A percentile compares a stretch with the other conserved stretches of the same genome.
These are phyloP conservation scores for Ustulina deusta DNA, from an alignment of 2,329 filamentous ascomycete species.

Conservation along the genomic window DNA sequence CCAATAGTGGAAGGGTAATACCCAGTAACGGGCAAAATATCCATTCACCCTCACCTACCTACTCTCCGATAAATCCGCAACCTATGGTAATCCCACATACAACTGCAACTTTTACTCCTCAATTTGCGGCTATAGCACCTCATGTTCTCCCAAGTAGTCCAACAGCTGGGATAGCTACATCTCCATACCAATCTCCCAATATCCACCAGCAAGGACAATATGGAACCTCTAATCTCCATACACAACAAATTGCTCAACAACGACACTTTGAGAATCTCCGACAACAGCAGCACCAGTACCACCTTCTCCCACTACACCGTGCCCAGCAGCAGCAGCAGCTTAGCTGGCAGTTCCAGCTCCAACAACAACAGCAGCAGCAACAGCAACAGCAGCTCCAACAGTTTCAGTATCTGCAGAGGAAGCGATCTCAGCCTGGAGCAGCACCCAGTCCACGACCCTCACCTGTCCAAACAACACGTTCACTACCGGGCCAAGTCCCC, in stretches of 20 bases:
- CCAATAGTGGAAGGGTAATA: constrained; percentile 17
- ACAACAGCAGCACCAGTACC: constrained; percentile 24
- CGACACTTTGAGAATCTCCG: constrained; percentile 20
- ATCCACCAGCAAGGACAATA: constrained; percentile 33
- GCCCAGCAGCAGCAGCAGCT: constrained; percentile 23
- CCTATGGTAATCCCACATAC: constrained; percentile 18
- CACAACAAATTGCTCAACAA: constrained; percentile 22
- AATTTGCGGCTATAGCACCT: constrained; percentile 6
- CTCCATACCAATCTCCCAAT: constrained; percentile 24
- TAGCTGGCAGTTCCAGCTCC: constrained; percentile 17
- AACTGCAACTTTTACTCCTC: constrained; percentile 27
- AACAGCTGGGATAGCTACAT: constrained; percentile 11
- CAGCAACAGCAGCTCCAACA: constrained; percentile 14
- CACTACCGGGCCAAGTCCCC: constrained; percentile 3
- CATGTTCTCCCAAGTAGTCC: constrained; percentile 21
- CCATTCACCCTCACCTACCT: constrained; percentile 35
- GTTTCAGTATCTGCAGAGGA: constrained; percentile 24
- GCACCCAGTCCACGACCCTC: constrained; percentile 26
- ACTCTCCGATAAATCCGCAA: constrained; percentile 14
- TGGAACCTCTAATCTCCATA: background rate
- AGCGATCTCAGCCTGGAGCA: constrained; percentile 25
- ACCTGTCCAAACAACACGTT: constrained; percentile 14
- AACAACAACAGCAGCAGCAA: constrained; percentile 25
- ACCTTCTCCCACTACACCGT: constrained; percentile 11
- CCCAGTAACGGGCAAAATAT: constrained; percentile 24